A percentile compares a stretch with the other conserved stretches of the same genome.
phyloP scores from a whole-genome alignment of 2,329 filamentous ascomycete species.

The Botrytis aclada region DNA sequence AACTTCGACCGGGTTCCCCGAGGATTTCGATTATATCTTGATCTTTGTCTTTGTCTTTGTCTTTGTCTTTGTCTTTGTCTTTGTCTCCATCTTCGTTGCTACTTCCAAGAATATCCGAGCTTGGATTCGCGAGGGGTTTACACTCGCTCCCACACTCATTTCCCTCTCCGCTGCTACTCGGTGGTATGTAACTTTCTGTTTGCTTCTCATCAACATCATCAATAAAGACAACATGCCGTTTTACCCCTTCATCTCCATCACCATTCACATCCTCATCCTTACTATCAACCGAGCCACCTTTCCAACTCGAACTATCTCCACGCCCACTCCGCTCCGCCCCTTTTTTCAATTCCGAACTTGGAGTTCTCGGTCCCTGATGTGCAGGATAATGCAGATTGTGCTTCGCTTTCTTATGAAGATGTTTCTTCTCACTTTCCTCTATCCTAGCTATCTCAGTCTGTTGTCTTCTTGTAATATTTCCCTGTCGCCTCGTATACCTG shows the following conservation, averaged over 20 bases:
- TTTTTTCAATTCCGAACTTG: neutral
- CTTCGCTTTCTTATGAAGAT: slow-evolving; percentile 2
- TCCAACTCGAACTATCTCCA: neutral
- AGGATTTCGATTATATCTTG: neutral
- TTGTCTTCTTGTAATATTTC: slow-evolving; percentile 25
- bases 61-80: neutral
- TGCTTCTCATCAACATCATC: neutral
- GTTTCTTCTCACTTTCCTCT: neutral
- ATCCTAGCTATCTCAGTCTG: neutral
- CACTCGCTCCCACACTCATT: neutral
- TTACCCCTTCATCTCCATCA: neutral
- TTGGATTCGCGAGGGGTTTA: neutral
- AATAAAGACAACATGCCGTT: neutral
- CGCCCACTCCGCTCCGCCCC: neutral
- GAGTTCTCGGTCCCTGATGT: slow-evolving; percentile 3
- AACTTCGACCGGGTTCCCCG: accelerated
- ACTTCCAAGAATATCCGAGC: neutral
- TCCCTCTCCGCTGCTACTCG: neutral
- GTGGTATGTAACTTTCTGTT: neutral
- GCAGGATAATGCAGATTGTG: slow-evolving; percentile 10
- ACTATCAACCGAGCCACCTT: neutral
- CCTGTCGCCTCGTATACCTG: slow-evolving; percentile 39
- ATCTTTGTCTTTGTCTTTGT: too few relatives aligned
- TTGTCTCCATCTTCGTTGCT: neutral
- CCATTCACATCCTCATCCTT: too few relatives aligned